Percentiles rank a stretch among this genome's conserved stretches.
These are phyloP conservation scores for Aspergillus fumigatiaffinis DNA, from an alignment of 2,329 filamentous ascomycete species.

Conservation along the genomic window DNA sequence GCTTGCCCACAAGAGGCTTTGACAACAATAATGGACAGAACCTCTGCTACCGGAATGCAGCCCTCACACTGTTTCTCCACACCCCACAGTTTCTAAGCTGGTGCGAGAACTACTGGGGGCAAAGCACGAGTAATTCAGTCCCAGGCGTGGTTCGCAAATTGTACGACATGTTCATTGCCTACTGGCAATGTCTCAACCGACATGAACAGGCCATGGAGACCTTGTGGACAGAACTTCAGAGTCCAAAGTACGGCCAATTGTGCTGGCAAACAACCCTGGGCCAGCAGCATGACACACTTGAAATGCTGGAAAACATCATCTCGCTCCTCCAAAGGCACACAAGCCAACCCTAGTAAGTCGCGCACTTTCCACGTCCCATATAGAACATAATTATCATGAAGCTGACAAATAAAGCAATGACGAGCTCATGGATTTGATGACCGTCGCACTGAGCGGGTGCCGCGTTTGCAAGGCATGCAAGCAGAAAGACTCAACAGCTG, in stretches of 20 bases:
- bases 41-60: slow-evolving; percentile 28
- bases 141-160: slow-evolving; percentile 14
- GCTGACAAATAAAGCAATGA: background rate
- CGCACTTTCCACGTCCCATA: background rate
- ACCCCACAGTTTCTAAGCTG: slow-evolving; percentile 22
- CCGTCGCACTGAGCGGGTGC: background rate
- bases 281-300: slow-evolving; percentile 13
- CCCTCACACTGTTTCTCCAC: slow-evolving; percentile 23
- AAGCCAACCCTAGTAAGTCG: background rate
- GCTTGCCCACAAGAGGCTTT: slow-evolving; percentile 7
- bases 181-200: slow-evolving; percentile 12
- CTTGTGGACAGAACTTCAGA: slow-evolving; percentile 5
- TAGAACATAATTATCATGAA: background rate
- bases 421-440: background rate
- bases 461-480: background rate
- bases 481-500: background rate
- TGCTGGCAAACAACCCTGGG: background rate
- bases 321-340: slow-evolving; percentile 1
- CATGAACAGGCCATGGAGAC: background rate
- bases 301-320: slow-evolving; percentile 15
- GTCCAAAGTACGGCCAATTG: background rate
- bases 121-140: background rate
- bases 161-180: slow-evolving; percentile 7
- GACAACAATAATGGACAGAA: background rate
- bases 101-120: slow-evolving; percentile 6